These are phyloP conservation scores for Cyclotella distinguenda DNA, from an alignment of 108 stramenopile genomes.

Conservation along the genomic window DNA sequence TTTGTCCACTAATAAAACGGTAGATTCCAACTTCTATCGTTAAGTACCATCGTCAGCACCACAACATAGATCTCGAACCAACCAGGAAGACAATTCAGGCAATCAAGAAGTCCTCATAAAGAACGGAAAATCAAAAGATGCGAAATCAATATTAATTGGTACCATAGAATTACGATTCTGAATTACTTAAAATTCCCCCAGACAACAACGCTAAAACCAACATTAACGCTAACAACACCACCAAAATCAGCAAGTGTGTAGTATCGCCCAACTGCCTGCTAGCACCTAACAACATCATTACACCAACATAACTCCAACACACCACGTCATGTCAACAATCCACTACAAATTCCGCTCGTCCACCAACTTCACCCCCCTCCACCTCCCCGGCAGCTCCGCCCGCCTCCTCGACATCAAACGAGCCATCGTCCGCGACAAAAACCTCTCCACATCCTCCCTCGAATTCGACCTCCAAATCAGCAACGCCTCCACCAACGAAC, in stretches of 20 bases:
- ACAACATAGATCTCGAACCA: too few species aligned
- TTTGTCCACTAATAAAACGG: too few species aligned
- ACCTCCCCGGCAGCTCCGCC: conserved; percentile 77
- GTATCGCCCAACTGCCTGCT: background rate
- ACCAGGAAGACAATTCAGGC: too few species aligned
- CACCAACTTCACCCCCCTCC: conserved; percentile 73
- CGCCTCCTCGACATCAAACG: conserved; percentile 87
- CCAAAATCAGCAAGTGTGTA: background rate
- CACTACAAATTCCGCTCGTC: conserved; percentile 86
- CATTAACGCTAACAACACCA: background rate
- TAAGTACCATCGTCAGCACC: too few species aligned
- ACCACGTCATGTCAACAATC: conserved; percentile 70
- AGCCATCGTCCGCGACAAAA: conserved; percentile 77
- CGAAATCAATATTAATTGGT: background rate
- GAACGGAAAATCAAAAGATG: too few species aligned
- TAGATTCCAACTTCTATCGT: too few species aligned
- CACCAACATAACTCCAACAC: background rate
- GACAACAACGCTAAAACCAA: background rate
- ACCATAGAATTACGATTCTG: background rate
- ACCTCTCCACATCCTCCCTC: conserved; percentile 52
- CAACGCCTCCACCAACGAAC: conserved; percentile 77
- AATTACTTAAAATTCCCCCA: background rate
- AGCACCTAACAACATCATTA: background rate
- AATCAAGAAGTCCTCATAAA: too few species aligned
- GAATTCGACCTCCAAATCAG: conserved; percentile 81